Evolutionary conservation across 208 protist genomes (phyloP).

Genomic region (Wallacemonas sp.): DNA sequence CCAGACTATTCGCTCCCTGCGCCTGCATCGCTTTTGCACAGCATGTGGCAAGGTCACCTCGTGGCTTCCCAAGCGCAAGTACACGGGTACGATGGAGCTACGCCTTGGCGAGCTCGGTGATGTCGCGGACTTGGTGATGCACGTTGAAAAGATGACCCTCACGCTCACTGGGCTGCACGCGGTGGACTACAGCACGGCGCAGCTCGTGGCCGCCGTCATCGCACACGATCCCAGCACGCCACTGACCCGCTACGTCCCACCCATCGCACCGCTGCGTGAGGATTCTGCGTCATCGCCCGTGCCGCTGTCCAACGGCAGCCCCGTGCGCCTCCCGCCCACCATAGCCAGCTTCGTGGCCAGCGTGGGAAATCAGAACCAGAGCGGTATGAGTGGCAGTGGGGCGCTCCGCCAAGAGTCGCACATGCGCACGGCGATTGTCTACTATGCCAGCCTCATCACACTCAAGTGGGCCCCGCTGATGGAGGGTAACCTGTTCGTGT

Average conservation of each 20-base stretch:
- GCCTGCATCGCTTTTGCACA: slow-evolving; percentile 42
- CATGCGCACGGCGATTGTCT: slow-evolving; percentile 57
- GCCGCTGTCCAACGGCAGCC: slow-evolving; percentile 14
- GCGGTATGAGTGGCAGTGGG: neutral
- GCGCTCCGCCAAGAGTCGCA: slow-evolving; percentile 17
- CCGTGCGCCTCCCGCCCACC: neutral
- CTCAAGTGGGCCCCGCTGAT: slow-evolving; percentile 54
- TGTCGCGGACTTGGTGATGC: slow-evolving; percentile 43
- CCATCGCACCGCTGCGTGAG: slow-evolving; percentile 23
- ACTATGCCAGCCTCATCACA: slow-evolving; percentile 74
- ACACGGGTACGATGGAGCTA: slow-evolving; percentile 47
- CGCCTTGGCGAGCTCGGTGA: slow-evolving; percentile 60
- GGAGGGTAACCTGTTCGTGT: slow-evolving; percentile 33
- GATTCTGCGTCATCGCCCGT: slow-evolving; percentile 25
- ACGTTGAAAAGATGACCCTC: slow-evolving; percentile 39
- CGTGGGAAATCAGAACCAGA: neutral
- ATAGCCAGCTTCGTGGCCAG: neutral
- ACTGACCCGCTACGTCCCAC: slow-evolving; percentile 5
- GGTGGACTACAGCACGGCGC: slow-evolving; percentile 44
- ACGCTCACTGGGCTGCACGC: slow-evolving; percentile 31
- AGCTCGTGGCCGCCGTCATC: slow-evolving; percentile 37
- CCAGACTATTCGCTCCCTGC: slow-evolving; percentile 46
- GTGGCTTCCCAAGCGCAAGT: slow-evolving; percentile 65
- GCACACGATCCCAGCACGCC: too few relatives aligned
- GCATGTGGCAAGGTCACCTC: slow-evolving; percentile 44